Base-by-base conservation (phyloP, 306 rosid genomes). In the Castanea mollissima region DNA sequence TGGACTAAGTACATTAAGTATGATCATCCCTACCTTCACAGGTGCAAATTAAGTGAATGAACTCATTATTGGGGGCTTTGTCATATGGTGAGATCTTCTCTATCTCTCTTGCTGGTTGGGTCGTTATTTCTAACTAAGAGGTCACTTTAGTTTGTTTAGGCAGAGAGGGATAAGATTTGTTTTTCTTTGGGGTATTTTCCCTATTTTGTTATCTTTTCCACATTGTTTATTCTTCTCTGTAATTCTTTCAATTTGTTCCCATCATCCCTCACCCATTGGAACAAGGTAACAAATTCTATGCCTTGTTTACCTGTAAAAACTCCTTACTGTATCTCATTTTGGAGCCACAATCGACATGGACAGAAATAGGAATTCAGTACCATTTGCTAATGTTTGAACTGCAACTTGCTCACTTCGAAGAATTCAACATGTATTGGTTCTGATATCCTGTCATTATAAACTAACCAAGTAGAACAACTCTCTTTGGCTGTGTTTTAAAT, bases 1-100 rank as follows among this genome's bases (percentile, higher is more conserved):
- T 96, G 99, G 99, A 85, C 87, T 71, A 96, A 91, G 85, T 93
- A 91, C 83, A 91, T 93, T 29, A 86, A 88, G 79, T 91, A 82
- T 78, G 84, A 85, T 75, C 93, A 93, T 83, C 97, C 97, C 71
- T 93, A 91, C 83, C 85, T 93, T 74, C 85, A 79, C 44, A 86
- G 82, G 79, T 96, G 99, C 84, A 87, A 89, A 81, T 51, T 95
- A 55, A 81, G 82, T 20, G 89, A 75, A 81, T 85, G 87, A 85
- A 76, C 74, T 35, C 71, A 81, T 70, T 54, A 74, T 18, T 3
- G 44, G 80, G 57, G 67, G 41, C 76, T 54, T 57, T 20, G 27
- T 41, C 41, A 75, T 74, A 77, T 58, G 52, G 75, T 73, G 62
- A 23, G 73, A 65, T 25, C 74, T 60, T 57, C 58, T 49, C 16